Conservation (phyloP, 2,329 filamentous ascomycete species). For the Chaetomium olivaceum region DNA sequence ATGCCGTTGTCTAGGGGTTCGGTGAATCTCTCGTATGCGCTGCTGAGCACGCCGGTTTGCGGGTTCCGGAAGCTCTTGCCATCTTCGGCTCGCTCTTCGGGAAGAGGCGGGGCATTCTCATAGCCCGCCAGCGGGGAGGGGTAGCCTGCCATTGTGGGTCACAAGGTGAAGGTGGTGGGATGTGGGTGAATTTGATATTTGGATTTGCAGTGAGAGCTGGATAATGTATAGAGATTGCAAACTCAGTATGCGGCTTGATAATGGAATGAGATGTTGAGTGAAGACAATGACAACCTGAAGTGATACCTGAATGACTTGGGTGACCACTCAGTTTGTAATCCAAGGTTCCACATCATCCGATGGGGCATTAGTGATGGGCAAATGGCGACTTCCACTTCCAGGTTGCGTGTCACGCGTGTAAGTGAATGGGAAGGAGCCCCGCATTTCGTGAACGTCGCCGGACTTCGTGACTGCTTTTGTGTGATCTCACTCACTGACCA, state of each 20-base stretch:
- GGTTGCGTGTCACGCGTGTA: too few relatives aligned
- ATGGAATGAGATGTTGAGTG: neutral
- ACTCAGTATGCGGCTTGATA: neutral
- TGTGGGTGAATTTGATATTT: neutral
- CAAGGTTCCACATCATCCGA: constrained; percentile 10
- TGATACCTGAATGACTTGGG: too few relatives aligned
- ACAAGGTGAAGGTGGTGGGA: neutral
- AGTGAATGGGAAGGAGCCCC: neutral
- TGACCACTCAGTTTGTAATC: constrained; percentile 11
- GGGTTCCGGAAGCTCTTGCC: constrained; percentile 77
- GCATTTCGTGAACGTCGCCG: neutral
- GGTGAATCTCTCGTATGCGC: constrained; percentile 69
- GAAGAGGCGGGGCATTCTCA: constrained; percentile 55
- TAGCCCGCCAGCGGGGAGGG: constrained; percentile 60
- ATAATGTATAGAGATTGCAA: neutral
- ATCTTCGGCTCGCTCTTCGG: constrained; percentile 64
- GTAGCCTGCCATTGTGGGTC: constrained; percentile 40
- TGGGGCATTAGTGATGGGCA: neutral
- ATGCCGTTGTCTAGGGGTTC: constrained; percentile 65
- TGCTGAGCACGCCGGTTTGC: constrained; percentile 59
- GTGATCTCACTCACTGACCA: neutral
- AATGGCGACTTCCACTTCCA: neutral
- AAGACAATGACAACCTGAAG: neutral
- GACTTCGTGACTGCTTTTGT: too few relatives aligned
- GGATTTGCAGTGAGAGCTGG: neutral